A percentile compares a stretch with the other conserved stretches of the same genome.
Evolutionary conservation across 441 rosid genomes (phyloP).

Genomic region (Omphalea diandra): DNA sequence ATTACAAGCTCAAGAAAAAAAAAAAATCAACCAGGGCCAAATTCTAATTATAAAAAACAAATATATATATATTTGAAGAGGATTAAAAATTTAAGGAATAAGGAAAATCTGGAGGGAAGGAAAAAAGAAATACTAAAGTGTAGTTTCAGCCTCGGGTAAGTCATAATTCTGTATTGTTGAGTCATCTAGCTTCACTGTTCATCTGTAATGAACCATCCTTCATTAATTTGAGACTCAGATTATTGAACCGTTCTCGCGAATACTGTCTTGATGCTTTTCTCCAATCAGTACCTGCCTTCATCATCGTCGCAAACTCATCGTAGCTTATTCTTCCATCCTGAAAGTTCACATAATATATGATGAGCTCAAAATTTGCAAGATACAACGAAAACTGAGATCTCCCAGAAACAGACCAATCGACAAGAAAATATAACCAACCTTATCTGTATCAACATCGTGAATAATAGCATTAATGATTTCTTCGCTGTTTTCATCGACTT

Average conservation of each 20-base stretch:
- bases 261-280: slow-evolving; percentile 91
- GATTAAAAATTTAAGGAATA: neutral
- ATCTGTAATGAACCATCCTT: slow-evolving; percentile 68
- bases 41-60: slow-evolving; percentile 16
- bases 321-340: slow-evolving; percentile 93
- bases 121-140: neutral
- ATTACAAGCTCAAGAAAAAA: neutral
- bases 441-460: slow-evolving; percentile 93
- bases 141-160: neutral
- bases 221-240: slow-evolving; percentile 76
- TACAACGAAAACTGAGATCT: neutral
- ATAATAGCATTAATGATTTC: slow-evolving; percentile 78
- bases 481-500: slow-evolving; percentile 57
- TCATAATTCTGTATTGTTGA: slow-evolving; percentile 10
- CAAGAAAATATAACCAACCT: slow-evolving; percentile 44
- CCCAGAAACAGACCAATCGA: neutral
- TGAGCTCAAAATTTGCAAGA: neutral
- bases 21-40: slow-evolving; percentile 21
- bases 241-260: slow-evolving; percentile 84
- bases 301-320: slow-evolving; percentile 82
- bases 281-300: slow-evolving; percentile 99
- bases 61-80: neutral
- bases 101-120: neutral
- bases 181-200: slow-evolving; percentile 35
- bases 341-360: slow-evolving; percentile 14